phyloP scores from a whole-genome alignment of 192 early-diverging fungal genomes.

The Linderina pennispora region DNA sequence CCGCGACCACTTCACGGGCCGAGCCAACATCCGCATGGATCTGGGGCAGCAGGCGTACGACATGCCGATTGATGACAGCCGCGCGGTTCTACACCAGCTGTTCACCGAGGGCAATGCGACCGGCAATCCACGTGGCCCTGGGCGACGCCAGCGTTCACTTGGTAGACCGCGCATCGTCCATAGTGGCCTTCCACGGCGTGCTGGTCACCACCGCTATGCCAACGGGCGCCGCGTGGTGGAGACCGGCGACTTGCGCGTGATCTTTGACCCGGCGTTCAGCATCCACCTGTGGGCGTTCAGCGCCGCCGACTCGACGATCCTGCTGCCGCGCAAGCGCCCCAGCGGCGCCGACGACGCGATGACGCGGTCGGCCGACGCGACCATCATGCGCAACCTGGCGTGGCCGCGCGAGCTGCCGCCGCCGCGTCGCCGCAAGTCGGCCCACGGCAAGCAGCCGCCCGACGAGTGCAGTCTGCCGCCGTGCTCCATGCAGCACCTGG shows the following conservation, averaged over 20 bases:
- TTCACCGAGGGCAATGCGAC: constrained; percentile 23
- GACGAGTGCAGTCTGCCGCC: constrained; percentile 36
- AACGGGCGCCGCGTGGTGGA: constrained; percentile 40
- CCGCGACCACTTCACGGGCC: constrained; percentile 4
- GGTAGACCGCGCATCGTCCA: constrained; percentile 4
- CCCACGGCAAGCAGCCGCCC: constrained; percentile 24
- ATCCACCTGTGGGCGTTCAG: constrained; percentile 40
- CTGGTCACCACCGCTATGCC: constrained; percentile 25
- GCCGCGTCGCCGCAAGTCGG: constrained; percentile 30
- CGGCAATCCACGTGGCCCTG: constrained; percentile 30
- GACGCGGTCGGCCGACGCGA: constrained; percentile 18
- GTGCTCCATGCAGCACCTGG: constrained; percentile 25
- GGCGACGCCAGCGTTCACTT: constrained; percentile 6
- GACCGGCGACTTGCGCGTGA: constrained; percentile 25
- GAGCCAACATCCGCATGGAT: constrained; percentile 25
- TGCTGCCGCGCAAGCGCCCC: constrained; percentile 31
- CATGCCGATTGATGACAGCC: constrained; percentile 23
- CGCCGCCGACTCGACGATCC: constrained; percentile 13
- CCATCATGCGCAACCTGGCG: constrained; percentile 35
- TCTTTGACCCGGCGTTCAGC: constrained; percentile 16
- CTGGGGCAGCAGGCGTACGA: constrained; percentile 30
- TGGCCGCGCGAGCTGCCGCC: constrained; percentile 20
- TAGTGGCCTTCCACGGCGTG: constrained; percentile 27
- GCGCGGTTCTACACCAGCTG: constrained; percentile 37
- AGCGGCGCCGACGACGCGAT: constrained; percentile 19